These are phyloP conservation scores for Cordyceps militaris DNA, from an alignment of 2,329 filamentous ascomycete species.

Conservation along the genomic window DNA sequence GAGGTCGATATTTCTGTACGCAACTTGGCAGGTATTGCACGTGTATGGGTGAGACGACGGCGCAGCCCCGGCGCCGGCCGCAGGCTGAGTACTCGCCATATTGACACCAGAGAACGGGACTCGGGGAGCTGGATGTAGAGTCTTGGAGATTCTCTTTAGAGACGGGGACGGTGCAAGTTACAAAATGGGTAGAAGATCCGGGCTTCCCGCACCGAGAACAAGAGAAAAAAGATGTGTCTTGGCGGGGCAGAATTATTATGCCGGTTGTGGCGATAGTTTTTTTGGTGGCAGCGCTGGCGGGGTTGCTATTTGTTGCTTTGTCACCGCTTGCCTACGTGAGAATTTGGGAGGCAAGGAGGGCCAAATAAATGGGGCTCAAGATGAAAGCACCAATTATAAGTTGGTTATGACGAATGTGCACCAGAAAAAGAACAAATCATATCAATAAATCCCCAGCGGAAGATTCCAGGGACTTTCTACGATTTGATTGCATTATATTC, in stretches of 20 bases:
- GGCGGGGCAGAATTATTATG: slow-evolving; percentile 18
- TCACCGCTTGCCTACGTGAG: slow-evolving; percentile 11
- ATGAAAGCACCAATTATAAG: too few relatives aligned
- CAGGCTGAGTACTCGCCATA: slow-evolving; percentile 40
- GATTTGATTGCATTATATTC: too few relatives aligned
- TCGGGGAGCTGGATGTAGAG: too few relatives aligned
- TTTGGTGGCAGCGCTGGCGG: slow-evolving; percentile 19
- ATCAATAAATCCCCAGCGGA: not conserved
- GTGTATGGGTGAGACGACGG: slow-evolving; percentile 76
- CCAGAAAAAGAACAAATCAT: not conserved
- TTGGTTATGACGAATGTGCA: not conserved
- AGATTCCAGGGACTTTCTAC: not conserved
- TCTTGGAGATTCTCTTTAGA: not conserved
- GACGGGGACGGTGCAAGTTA: too few relatives aligned
- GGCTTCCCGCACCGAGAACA: not conserved
- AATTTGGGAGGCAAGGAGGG: not conserved
- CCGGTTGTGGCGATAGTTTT: slow-evolving; percentile 18
- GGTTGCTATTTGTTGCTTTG: slow-evolving; percentile 7
- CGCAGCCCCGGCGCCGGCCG: slow-evolving; percentile 23
- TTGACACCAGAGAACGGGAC: slow-evolving; percentile 11
- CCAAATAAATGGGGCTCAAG: not conserved
- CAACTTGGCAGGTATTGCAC: slow-evolving; percentile 96
- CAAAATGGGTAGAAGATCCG: not conserved
- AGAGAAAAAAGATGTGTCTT: not conserved
- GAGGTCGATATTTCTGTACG: slow-evolving; percentile 86